Conservation (phyloP, 1,284 basidiomycete genomes). For the Ganoderma multipileum region DNA sequence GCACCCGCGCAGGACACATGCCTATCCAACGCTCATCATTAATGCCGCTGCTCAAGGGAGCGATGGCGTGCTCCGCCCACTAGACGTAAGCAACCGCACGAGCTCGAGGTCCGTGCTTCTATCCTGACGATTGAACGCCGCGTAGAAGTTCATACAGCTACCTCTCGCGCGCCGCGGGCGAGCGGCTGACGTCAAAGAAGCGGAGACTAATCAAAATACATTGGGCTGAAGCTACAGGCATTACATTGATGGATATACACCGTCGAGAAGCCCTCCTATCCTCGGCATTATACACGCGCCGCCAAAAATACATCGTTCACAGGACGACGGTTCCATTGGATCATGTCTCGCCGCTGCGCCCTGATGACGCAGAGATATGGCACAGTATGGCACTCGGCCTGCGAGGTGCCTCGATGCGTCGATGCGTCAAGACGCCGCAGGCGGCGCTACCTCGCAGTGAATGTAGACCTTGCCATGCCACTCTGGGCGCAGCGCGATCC, state of each 20-base stretch:
- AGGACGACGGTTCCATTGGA: neutral
- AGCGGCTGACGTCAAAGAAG: neutral
- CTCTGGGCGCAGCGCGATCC: conserved; percentile 49
- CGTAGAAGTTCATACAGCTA: neutral
- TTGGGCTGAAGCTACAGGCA: neutral
- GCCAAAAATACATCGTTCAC: neutral
- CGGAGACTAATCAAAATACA: neutral
- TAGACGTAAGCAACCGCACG: neutral
- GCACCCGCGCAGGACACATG: neutral
- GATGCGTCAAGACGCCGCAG: neutral
- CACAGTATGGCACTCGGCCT: neutral
- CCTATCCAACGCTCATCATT: neutral
- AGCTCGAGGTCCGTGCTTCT: neutral
- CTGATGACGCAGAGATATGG: neutral
- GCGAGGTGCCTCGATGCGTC: neutral
- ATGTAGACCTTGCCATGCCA: conserved; percentile 23
- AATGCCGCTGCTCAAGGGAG: neutral
- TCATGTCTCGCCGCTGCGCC: neutral
- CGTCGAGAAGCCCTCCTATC: neutral
- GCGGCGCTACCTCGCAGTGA: neutral
- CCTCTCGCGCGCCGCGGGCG: neutral
- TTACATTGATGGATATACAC: conserved; percentile 1
- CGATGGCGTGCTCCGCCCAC: neutral
- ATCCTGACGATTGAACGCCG: neutral
- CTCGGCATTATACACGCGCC: neutral